Conservation (phyloP, 129 eudicot species). For the Scalesia atractyloides region DNA sequence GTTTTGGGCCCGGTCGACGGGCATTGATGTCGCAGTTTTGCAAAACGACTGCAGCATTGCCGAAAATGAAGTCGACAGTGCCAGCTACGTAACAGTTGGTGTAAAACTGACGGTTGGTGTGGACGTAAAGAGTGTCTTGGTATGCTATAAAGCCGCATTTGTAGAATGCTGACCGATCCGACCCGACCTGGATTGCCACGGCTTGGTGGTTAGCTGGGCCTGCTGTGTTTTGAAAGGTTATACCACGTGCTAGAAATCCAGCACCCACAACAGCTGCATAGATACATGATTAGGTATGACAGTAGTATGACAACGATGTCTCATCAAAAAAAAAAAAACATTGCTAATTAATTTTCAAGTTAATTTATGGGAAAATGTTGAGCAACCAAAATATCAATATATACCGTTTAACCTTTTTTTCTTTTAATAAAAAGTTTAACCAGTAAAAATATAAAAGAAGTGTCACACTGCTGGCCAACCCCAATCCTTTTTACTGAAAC, state of each 20-base stretch:
- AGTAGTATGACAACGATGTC: neutral
- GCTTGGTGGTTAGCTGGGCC: slow-evolving; percentile 88
- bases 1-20: slow-evolving; percentile 58
- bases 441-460: too few relatives aligned
- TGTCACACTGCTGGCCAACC: too few relatives aligned
- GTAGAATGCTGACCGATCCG: slow-evolving; percentile 78
- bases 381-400: too few relatives aligned
- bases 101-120: slow-evolving; percentile 79
- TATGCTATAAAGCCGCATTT: slow-evolving; percentile 65
- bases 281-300: neutral
- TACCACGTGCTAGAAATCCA: slow-evolving; percentile 74
- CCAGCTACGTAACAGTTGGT: slow-evolving; percentile 59
- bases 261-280: slow-evolving; percentile 69
- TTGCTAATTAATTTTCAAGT: too few relatives aligned
- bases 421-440: too few relatives aligned
- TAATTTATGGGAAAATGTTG: too few relatives aligned
- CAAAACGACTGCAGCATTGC: slow-evolving; percentile 72
- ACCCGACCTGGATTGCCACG: slow-evolving; percentile 78
- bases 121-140: slow-evolving; percentile 91
- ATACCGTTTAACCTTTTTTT: too few relatives aligned
- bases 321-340: neutral
- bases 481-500: too few relatives aligned
- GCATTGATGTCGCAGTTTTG: slow-evolving; percentile 89
- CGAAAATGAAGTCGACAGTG: slow-evolving; percentile 92
- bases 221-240: slow-evolving; percentile 83